A percentile compares a stretch with the other conserved stretches of the same genome.
Conservation (phyloP, 768 basidiomycete species). For the Rhodotorula graminis region DNA sequence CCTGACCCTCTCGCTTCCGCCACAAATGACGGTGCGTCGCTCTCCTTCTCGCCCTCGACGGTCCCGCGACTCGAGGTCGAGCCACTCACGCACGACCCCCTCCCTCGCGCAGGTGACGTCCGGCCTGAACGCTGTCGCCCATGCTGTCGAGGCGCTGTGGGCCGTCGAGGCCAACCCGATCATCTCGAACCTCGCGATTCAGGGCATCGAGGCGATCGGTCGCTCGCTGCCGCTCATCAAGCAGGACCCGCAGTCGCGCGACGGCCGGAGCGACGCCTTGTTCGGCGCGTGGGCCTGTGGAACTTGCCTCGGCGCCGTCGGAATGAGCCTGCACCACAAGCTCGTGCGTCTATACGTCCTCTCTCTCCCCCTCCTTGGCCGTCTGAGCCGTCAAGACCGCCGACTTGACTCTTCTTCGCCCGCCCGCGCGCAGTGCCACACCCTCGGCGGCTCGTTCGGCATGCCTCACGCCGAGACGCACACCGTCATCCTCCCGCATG, state of each 20-base stretch:
- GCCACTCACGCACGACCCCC: background rate
- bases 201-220: slow-evolving; percentile 48
- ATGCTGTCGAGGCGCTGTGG: slow-evolving; percentile 52
- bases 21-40: slow-evolving; percentile 41
- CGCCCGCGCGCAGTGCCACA: slow-evolving; percentile 23
- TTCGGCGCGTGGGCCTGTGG: slow-evolving; percentile 51
- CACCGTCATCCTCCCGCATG: slow-evolving; percentile 52
- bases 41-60: background rate
- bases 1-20: slow-evolving; percentile 49
- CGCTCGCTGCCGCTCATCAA: slow-evolving; percentile 46
- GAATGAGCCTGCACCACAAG: slow-evolving; percentile 51
- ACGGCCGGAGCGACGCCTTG: slow-evolving; percentile 47
- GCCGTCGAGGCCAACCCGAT: slow-evolving; percentile 50
- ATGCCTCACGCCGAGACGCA: slow-evolving; percentile 52
- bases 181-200: slow-evolving; percentile 47
- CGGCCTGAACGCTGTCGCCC: slow-evolving; percentile 52
- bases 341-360: slow-evolving; percentile 31
- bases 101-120: slow-evolving; percentile 45
- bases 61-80: no score
- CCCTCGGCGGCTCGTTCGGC: slow-evolving; percentile 50
- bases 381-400: background rate
- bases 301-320: slow-evolving; percentile 47
- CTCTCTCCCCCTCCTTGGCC: background rate
- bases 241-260: slow-evolving; percentile 41
- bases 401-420: background rate